Conservation (phyloP, 176 grass and related monocot species). For the Calamus simplicifolius region DNA sequence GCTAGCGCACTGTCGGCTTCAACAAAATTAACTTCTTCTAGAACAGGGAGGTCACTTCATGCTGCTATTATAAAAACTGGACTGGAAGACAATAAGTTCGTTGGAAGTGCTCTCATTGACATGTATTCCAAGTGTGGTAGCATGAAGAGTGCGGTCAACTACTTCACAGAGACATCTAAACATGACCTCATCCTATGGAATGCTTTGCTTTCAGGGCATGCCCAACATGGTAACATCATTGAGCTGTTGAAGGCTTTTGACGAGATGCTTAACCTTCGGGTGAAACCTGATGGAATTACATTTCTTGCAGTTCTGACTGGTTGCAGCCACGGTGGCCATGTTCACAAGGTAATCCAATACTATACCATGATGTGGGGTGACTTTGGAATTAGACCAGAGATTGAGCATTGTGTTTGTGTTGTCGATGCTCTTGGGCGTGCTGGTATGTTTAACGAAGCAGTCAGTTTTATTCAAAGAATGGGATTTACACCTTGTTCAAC, state of each 20-base stretch:
- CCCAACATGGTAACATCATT: slow-evolving; percentile 7
- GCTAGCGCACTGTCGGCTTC: slow-evolving; percentile 1
- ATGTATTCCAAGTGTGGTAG: slow-evolving; percentile 17
- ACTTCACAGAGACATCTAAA: slow-evolving; percentile 4
- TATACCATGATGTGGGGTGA: background rate
- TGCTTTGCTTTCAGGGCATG: slow-evolving; percentile 12
- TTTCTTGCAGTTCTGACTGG: slow-evolving; percentile 9
- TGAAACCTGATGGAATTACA: slow-evolving; percentile 9
- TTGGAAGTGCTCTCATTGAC: slow-evolving; percentile 12
- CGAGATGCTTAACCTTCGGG: background rate
- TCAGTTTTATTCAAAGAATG: slow-evolving; percentile 3
- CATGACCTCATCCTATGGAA: slow-evolving; percentile 14
- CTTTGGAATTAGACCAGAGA: slow-evolving; percentile 9
- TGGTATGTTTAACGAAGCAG: slow-evolving; percentile 7
- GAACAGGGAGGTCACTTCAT: slow-evolving; percentile 6
- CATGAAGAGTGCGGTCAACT: background rate
- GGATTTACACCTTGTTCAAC: slow-evolving; percentile 3
- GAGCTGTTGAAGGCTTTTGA: background rate
- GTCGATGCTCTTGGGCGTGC: slow-evolving; percentile 12
- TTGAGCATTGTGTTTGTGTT: slow-evolving; percentile 7
- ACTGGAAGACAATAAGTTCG: slow-evolving; percentile 8
- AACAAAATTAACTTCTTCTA: background rate
- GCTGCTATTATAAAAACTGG: slow-evolving; percentile 4
- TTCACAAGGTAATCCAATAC: slow-evolving; percentile 4
- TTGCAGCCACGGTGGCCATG: slow-evolving; percentile 7